These are phyloP conservation scores for Hevea brasiliensis DNA, from an alignment of 345 rosid genomes.

Conservation along the genomic window DNA sequence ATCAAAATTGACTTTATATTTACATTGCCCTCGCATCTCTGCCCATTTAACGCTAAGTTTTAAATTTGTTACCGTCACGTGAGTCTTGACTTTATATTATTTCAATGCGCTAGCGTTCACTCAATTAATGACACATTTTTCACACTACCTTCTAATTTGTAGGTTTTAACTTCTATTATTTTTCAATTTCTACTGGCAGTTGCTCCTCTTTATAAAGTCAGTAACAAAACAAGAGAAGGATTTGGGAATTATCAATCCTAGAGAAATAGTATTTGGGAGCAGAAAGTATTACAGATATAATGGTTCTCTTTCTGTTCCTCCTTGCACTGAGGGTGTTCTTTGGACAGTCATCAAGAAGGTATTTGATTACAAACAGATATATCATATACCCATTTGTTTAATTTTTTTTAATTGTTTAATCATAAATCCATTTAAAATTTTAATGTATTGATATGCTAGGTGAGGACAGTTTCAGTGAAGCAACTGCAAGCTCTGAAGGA, in stretches of 20 bases:
- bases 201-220: constrained; percentile 38
- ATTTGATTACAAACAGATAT: too few species aligned
- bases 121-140: too few species aligned
- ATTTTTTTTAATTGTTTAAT: background rate
- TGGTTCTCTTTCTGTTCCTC: constrained; percentile 74
- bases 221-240: constrained; percentile 27
- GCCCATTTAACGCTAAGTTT: too few species aligned
- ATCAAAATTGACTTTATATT: too few species aligned
- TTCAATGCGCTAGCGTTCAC: too few species aligned
- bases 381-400: too few species aligned
- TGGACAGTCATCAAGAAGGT: constrained; percentile 67
- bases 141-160: too few species aligned
- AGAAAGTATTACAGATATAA: constrained; percentile 59
- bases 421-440: too few species aligned
- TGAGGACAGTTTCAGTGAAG: constrained; percentile 61
- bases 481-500: constrained; percentile 46
- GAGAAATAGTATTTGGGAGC: constrained; percentile 46
- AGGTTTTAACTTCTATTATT: too few species aligned
- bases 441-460: constrained; percentile 29
- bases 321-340: constrained; percentile 70
- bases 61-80: too few species aligned
- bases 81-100: too few species aligned
- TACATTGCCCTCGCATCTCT: too few species aligned
- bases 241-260: constrained; percentile 52
- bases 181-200: constrained; percentile 29